Conservation (phyloP, 306 rosid genomes). For the Prosopis cineraria region DNA sequence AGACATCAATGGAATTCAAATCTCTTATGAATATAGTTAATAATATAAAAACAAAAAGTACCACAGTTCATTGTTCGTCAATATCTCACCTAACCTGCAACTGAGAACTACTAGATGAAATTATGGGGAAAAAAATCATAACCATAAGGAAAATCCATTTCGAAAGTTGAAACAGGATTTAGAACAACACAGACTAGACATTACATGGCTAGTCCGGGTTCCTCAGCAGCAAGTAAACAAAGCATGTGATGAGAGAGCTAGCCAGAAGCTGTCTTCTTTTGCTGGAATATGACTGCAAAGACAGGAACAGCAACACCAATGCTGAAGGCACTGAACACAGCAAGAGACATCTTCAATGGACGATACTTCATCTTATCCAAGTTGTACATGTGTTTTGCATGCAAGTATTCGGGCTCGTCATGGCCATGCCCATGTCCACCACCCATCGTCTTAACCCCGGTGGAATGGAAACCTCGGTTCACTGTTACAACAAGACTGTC, state of each 20-base stretch:
- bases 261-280: slow-evolving; percentile 57
- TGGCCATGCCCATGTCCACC: slow-evolving; percentile 46
- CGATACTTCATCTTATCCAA: slow-evolving; percentile 54
- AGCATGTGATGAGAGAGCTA: slow-evolving; percentile 25
- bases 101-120: neutral
- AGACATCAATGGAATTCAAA: neutral
- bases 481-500: slow-evolving; percentile 39
- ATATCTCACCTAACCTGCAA: neutral
- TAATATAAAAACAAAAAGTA: neutral
- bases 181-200: slow-evolving; percentile 26
- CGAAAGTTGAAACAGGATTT: slow-evolving; percentile 34
- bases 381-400: slow-evolving; percentile 59
- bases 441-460: slow-evolving; percentile 57
- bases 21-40: neutral
- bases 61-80: neutral
- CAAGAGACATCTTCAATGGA: slow-evolving; percentile 54
- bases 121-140: slow-evolving; percentile 32
- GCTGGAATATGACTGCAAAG: slow-evolving; percentile 59
- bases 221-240: slow-evolving; percentile 31
- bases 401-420: slow-evolving; percentile 49
- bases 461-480: slow-evolving; percentile 50
- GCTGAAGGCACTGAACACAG: slow-evolving; percentile 55
- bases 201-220: slow-evolving; percentile 31
- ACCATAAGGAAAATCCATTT: slow-evolving; percentile 37
- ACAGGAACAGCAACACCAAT: slow-evolving; percentile 52